Conservation (phyloP, 2,329 filamentous ascomycete genomes). For the Cordyceps cateniannulata region DNA sequence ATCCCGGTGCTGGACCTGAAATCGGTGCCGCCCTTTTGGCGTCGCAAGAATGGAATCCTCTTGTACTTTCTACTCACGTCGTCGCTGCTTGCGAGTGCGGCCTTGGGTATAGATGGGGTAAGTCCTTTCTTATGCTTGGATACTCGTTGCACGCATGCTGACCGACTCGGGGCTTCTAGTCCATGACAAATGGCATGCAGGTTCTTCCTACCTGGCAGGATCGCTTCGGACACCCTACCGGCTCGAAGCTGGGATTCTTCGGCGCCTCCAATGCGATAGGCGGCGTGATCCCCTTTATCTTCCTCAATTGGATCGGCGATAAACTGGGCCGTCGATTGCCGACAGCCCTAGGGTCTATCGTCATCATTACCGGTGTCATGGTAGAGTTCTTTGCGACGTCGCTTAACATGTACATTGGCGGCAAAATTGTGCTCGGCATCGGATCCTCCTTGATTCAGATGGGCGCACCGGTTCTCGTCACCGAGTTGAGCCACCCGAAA, state of each 20-base stretch:
- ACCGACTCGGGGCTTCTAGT: constrained; percentile 16
- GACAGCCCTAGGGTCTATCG: constrained; percentile 29
- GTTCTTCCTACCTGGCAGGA: constrained; percentile 31
- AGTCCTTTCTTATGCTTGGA: constrained; percentile 13
- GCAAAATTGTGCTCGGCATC: constrained; percentile 31
- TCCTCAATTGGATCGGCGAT: constrained; percentile 31
- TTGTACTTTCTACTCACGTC: constrained; percentile 38
- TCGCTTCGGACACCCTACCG: constrained; percentile 30
- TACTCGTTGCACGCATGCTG: neutral
- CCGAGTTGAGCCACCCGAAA: constrained; percentile 35
- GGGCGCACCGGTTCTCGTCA: constrained; percentile 36
- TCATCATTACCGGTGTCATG: constrained; percentile 32
- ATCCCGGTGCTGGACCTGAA: constrained; percentile 25
- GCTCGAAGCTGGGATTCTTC: constrained; percentile 32
- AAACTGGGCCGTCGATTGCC: constrained; percentile 27
- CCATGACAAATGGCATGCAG: constrained; percentile 36
- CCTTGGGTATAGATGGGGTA: constrained; percentile 36
- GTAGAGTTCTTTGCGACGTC: constrained; percentile 30
- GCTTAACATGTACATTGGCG: constrained; percentile 32
- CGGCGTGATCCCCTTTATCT: constrained; percentile 31
- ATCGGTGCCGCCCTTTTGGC: constrained; percentile 27
- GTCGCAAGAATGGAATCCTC: constrained; percentile 34
- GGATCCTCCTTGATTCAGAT: constrained; percentile 33
- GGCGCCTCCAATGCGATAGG: constrained; percentile 34
- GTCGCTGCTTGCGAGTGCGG: constrained; percentile 34